Evolutionary conservation across 139 green algal genomes (phyloP).

Genomic region (Dunaliella primolecta): DNA sequence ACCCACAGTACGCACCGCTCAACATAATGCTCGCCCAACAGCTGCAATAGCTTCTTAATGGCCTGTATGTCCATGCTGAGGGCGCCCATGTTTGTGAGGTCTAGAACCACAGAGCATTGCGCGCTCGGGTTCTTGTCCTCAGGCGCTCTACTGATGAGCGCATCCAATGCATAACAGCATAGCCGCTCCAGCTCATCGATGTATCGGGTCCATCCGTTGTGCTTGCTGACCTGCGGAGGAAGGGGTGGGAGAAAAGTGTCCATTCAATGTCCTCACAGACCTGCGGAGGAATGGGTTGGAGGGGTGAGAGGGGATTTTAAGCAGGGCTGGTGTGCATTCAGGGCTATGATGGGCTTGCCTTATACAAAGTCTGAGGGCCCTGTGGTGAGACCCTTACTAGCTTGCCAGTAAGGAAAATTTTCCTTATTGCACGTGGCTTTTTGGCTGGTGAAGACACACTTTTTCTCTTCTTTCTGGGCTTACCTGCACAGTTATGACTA

Average conservation of each 20-base stretch:
- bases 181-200: slow-evolving; percentile 37
- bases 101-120: slow-evolving; percentile 31
- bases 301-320: too few relatives aligned
- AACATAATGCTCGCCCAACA: slow-evolving; percentile 40
- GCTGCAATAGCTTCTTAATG: slow-evolving; percentile 32
- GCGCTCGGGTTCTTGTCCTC: slow-evolving; percentile 30
- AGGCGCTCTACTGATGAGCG: not conserved
- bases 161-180: slow-evolving; percentile 37
- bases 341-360: not conserved
- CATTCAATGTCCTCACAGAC: too few relatives aligned
- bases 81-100: slow-evolving; percentile 34
- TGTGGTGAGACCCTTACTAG: too few relatives aligned
- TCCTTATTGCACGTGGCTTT: too few relatives aligned
- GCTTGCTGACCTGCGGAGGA: slow-evolving; percentile 7
- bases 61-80: slow-evolving; percentile 37
- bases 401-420: too few relatives aligned
- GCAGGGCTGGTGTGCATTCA: not conserved
- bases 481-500: too few relatives aligned
- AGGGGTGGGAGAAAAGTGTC: too few relatives aligned
- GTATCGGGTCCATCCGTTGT: slow-evolving; percentile 29
- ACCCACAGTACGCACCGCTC: slow-evolving; percentile 17
- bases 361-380: too few relatives aligned
- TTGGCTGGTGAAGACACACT: too few relatives aligned
- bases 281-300: too few relatives aligned
- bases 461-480: too few relatives aligned